A percentile compares a stretch with the other conserved stretches of the same genome.
Evolutionary conservation across 2,329 filamentous ascomycete species (phyloP).

Genomic region (Microcera coccophila): DNA sequence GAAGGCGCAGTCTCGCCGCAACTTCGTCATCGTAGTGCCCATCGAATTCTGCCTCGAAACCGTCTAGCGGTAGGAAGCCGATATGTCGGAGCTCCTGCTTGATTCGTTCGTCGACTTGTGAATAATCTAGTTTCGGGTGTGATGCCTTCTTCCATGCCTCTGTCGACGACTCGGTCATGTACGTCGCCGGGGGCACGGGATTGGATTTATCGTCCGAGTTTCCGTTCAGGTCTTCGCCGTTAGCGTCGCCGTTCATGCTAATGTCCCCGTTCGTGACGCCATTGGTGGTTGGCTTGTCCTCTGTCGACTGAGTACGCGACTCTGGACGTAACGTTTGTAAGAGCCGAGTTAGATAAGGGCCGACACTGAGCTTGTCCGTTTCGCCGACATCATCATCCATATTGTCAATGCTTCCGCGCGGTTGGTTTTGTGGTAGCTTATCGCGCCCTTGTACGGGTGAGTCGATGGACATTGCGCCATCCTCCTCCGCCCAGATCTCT

Average conservation of each 20-base stretch:
- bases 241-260: constrained; percentile 49
- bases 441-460: constrained; percentile 58
- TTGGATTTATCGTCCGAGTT: constrained; percentile 36
- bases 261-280: constrained; percentile 52
- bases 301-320: constrained; percentile 50
- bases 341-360: constrained; percentile 78
- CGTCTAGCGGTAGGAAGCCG: constrained; percentile 72
- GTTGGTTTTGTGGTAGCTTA: constrained; percentile 71
- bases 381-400: constrained; percentile 84
- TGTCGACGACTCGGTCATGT: constrained; percentile 71
- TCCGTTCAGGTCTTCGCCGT: constrained; percentile 34
- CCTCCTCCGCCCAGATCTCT: constrained; percentile 92
- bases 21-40: constrained; percentile 92
- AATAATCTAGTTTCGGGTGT: constrained; percentile 75
- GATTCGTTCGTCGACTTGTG: constrained; percentile 82
- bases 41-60: constrained; percentile 71
- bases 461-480: constrained; percentile 74
- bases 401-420: constrained; percentile 79
- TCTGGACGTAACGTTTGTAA: constrained; percentile 79
- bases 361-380: constrained; percentile 83
- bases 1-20: constrained; percentile 77
- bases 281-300: constrained; percentile 55
- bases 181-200: constrained; percentile 63
- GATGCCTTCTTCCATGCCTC: constrained; percentile 76
- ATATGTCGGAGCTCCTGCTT: constrained; percentile 89